These are phyloP conservation scores for Chrysosporium queenslandicum DNA, from an alignment of 2,329 filamentous ascomycete genomes.

Conservation along the genomic window DNA sequence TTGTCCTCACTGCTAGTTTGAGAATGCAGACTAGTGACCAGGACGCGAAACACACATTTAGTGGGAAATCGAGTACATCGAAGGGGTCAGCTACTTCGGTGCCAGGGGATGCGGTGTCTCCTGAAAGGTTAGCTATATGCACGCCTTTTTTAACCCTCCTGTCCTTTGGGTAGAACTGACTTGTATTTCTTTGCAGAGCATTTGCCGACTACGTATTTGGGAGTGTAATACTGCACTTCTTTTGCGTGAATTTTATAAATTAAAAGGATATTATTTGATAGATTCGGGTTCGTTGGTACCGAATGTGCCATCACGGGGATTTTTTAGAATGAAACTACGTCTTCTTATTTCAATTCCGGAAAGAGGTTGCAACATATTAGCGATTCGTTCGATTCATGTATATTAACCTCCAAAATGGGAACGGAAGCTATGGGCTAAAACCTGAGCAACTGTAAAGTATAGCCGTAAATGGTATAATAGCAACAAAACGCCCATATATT, in stretches of 20 bases:
- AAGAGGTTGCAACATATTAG: not conserved
- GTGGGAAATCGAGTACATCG: constrained; percentile 19
- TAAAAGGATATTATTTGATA: constrained; percentile 37
- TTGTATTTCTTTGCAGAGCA: constrained; percentile 48
- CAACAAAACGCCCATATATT: too few relatives aligned
- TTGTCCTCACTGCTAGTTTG: constrained; percentile 82
- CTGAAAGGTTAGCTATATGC: constrained; percentile 34
- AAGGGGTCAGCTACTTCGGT: constrained; percentile 18
- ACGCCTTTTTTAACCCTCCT: not conserved
- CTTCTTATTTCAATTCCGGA: not conserved
- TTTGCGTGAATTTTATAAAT: constrained; percentile 99
- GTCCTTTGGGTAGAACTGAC: not conserved
- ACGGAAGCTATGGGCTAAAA: not conserved
- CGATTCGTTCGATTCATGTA: not conserved
- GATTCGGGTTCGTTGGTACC: not conserved
- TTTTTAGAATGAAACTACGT: not conserved
- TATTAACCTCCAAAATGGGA: not conserved
- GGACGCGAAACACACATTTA: constrained; percentile 50
- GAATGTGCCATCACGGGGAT: not conserved
- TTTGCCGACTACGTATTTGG: constrained; percentile 96
- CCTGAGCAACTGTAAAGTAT: too few relatives aligned
- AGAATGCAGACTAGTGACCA: constrained; percentile 74
- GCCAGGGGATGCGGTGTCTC: constrained; percentile 22
- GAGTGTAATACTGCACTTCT: constrained; percentile 93
- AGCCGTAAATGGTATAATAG: too few relatives aligned